Conservation (phyloP, 148 eudicot genomes). For the Chenopodium quinoa region DNA sequence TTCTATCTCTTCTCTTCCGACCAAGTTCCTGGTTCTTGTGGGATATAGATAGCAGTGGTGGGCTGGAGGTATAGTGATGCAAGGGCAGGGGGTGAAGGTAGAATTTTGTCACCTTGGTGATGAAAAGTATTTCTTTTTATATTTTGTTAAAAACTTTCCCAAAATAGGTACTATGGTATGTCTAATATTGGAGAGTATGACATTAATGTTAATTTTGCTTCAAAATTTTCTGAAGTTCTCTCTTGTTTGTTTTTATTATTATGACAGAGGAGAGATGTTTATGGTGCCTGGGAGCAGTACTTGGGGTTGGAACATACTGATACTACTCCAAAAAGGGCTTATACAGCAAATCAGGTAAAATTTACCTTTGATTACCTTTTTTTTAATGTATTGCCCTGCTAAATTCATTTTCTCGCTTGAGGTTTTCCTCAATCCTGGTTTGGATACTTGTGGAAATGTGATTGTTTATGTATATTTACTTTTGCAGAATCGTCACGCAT, state of each 20-base stretch:
- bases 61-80: too few species aligned
- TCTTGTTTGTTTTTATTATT: neutral
- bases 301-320: slow-evolving; percentile 93
- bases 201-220: neutral
- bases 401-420: neutral
- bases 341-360: slow-evolving; percentile 66
- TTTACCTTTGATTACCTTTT: neutral
- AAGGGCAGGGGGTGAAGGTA: too few species aligned
- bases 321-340: slow-evolving; percentile 63
- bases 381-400: neutral
- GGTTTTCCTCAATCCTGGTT: neutral
- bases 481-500: slow-evolving; percentile 84
- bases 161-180: too few species aligned
- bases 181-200: neutral
- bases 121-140: too few species aligned
- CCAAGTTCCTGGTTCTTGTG: neutral
- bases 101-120: too few species aligned
- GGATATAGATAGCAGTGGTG: neutral
- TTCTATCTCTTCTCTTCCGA: neutral
- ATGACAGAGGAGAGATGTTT: slow-evolving; percentile 62
- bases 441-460: neutral
- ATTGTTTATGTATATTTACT: neutral
- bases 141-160: too few species aligned
- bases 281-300: slow-evolving; percentile 96
- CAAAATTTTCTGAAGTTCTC: neutral